Percentiles rank a stretch among this genome's conserved stretches.
Conservation (phyloP, 257 asterid genomes). For the Penstemon davidsonii region DNA sequence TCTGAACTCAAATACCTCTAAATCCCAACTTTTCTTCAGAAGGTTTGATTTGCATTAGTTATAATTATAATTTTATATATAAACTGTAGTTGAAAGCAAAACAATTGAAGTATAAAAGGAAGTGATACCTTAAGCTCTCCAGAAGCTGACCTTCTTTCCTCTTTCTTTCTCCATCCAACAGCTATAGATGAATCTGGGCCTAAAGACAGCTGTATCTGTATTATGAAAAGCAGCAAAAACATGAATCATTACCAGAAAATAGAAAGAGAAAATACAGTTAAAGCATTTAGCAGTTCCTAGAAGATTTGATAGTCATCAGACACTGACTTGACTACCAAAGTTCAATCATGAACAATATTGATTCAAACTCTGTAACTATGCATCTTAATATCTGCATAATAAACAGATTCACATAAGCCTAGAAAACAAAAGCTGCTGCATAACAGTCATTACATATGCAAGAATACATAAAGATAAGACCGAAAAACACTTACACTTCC, state of each 20-base stretch:
- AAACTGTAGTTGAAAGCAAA: conserved; percentile 13
- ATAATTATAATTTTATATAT: conserved; percentile 3
- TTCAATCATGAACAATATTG: background rate
- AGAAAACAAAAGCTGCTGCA: conserved; percentile 14
- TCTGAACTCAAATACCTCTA: conserved; percentile 7
- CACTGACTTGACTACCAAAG: conserved; percentile 18
- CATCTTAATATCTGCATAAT: background rate
- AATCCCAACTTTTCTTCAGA: conserved; percentile 9
- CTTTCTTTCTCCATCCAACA: conserved; percentile 92
- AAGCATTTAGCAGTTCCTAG: background rate
- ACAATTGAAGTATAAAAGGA: conserved; percentile 9
- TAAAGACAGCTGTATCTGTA: conserved; percentile 82
- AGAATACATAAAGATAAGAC: background rate
- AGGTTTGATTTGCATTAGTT: conserved; percentile 6
- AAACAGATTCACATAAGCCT: conserved; percentile 17
- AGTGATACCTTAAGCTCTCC: conserved; percentile 82
- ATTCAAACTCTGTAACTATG: background rate
- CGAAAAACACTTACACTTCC: conserved; percentile 62
- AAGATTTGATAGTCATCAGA: conserved; percentile 8
- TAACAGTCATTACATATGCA: background rate
- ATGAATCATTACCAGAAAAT: conserved; percentile 5
- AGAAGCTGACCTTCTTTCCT: conserved; percentile 69
- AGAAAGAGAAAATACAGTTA: conserved; percentile 8
- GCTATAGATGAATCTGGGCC: conserved; percentile 83
- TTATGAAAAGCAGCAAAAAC: conserved; percentile 19